Evolutionary conservation across 495 filamentous ascomycete genomes (phyloP).

Genomic region (Thozetella sp.): DNA sequence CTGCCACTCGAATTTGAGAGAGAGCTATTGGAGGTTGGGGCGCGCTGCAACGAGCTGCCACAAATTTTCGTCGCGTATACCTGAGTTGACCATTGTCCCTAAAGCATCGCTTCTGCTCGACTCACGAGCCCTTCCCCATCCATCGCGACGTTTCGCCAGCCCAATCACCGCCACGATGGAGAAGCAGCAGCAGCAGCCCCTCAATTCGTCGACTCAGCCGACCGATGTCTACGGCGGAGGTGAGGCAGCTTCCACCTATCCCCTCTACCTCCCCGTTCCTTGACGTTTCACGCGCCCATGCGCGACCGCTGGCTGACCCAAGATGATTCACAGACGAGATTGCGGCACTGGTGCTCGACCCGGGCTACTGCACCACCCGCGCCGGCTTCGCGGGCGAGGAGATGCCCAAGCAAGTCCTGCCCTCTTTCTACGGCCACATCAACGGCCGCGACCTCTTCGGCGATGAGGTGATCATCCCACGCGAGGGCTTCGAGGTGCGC

Average conservation of each 20-base stretch:
- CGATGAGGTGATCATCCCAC: slow-evolving; percentile 80
- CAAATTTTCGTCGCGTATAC: not conserved
- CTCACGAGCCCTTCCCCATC: not conserved
- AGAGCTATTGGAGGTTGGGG: not conserved
- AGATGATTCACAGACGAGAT: slow-evolving; percentile 88
- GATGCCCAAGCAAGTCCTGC: slow-evolving; percentile 88
- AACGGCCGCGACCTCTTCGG: slow-evolving; percentile 72
- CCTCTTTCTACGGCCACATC: slow-evolving; percentile 73
- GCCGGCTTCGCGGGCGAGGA: slow-evolving; percentile 98
- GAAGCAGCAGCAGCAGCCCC: slow-evolving; percentile 26
- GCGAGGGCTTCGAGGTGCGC: slow-evolving; percentile 73
- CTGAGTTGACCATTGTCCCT: not conserved
- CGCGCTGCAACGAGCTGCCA: not conserved
- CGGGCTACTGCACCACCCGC: slow-evolving; percentile 86
- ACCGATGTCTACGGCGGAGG: slow-evolving; percentile 82
- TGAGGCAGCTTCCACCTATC: slow-evolving; percentile 43
- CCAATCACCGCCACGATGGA: slow-evolving; percentile 15
- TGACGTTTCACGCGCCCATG: slow-evolving; percentile 16
- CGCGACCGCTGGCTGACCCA: slow-evolving; percentile 9
- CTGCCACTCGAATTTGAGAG: not conserved
- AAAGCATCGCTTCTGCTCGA: not conserved
- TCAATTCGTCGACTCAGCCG: slow-evolving; percentile 45
- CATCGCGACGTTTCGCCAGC: not conserved
- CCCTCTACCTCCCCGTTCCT: slow-evolving; percentile 4
- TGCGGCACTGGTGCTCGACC: slow-evolving; percentile 93